Evolutionary conservation across 768 basidiomycete genomes (phyloP), one percentile per base, ranked within the genome.

Genomic region (Suillus subluteus): DNA sequence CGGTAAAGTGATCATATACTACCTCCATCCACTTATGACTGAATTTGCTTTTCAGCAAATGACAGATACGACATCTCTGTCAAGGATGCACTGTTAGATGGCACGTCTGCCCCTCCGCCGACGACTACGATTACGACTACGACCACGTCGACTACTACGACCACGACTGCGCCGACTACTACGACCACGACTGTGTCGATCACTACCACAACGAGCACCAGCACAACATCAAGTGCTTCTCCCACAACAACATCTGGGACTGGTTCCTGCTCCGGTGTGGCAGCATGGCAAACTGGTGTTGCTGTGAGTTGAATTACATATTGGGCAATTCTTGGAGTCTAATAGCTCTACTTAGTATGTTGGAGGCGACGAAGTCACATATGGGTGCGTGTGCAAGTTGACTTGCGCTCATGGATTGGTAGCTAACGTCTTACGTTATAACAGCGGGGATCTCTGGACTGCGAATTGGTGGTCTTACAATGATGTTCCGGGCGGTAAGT

Each of bases 381-480:
- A 81, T 71, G 68, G 74, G 83, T 84, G 61, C 64, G 82, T 65
- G 8, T 21, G 15, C 18, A 8, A 12, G 16, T 6, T 18, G 32
- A 32, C n/a, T 23, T 7, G 35, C 6, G 38, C 4, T 26, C 13
- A 2, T n/a, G 9, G 16, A 23, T 3, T 40, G 44, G 26, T 1
- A 32, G 4, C 48, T 46, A 40, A 43, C 41, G 44, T 23, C 71
- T 58, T 41, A 13, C 43, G 21, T 41, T 16, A 40, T 38, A 12
- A 38, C 58, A 85, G 85, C 63, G 82, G 83, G 13, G 73, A 84
- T 66, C 75, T 85, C 12, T 87, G 85, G 85, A 81, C 77, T 1
- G 84, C 85, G 5, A 72, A 79, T 62, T 84, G 80, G 79, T 87
- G 86, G 86, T 78, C 76, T 12, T 74, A 83, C 52, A 71, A 73